phyloP scores from a whole-genome alignment of 2,329 filamentous ascomycete species.

The Cercospora zeina region DNA sequence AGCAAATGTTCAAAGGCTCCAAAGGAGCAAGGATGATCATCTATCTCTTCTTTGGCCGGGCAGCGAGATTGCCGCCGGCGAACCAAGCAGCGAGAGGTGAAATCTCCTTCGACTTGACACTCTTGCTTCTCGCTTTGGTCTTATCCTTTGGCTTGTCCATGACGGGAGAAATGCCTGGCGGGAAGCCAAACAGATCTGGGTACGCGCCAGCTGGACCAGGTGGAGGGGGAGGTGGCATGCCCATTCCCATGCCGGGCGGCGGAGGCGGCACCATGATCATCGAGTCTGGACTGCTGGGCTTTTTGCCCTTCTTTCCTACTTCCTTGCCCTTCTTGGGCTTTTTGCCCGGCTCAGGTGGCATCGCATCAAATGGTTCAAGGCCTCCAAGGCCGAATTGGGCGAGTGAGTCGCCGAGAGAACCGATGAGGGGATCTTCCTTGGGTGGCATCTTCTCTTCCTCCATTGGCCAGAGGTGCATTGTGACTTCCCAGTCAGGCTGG shows the following conservation, averaged over 20 bases:
- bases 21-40: background rate
- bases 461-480: conserved; percentile 54
- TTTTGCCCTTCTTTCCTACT: conserved; percentile 8
- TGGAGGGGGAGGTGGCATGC: conserved; percentile 27
- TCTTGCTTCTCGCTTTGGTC: conserved; percentile 30
- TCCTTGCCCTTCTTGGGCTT: conserved; percentile 12
- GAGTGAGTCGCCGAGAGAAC: conserved; percentile 24
- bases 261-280: conserved; percentile 23
- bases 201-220: conserved; percentile 23
- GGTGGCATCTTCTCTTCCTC: conserved; percentile 31
- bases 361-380: conserved; percentile 17
- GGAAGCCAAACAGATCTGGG: conserved; percentile 25
- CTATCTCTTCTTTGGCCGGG: conserved; percentile 22
- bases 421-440: conserved; percentile 19
- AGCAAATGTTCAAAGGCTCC: background rate
- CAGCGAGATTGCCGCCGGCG: conserved; percentile 30
- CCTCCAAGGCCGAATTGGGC: conserved; percentile 22
- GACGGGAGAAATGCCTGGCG: conserved; percentile 18
- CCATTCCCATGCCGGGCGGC: conserved; percentile 16
- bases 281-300: conserved; percentile 21
- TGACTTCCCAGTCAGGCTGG: conserved; percentile 52
- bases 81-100: conserved; percentile 36
- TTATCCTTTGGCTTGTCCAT: conserved; percentile 23
- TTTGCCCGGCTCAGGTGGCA: conserved; percentile 20
- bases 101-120: conserved; percentile 31